Conservation (phyloP, 768 basidiomycete species). For the Amylocystis lapponica region DNA sequence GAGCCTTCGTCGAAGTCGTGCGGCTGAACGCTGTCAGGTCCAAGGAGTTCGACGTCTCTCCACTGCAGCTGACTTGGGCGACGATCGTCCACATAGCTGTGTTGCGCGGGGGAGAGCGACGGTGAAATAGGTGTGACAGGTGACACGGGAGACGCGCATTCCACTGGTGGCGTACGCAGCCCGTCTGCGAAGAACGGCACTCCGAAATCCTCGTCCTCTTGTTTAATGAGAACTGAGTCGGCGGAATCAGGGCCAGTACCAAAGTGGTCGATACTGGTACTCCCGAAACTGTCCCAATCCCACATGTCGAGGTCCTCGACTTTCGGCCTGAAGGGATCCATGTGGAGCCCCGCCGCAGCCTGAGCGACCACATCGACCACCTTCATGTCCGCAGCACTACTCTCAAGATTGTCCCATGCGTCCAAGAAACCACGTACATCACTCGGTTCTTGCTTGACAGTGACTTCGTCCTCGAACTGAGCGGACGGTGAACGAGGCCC, state of each 20-base stretch:
- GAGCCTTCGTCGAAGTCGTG: slow-evolving; percentile 36
- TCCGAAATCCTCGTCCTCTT: slow-evolving; percentile 22
- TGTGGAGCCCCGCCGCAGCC: slow-evolving; percentile 23
- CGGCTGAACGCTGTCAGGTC: slow-evolving; percentile 38
- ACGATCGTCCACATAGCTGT: slow-evolving; percentile 4
- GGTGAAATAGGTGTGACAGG: slow-evolving; percentile 10
- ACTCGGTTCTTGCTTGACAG: slow-evolving; percentile 52
- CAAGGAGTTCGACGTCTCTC: slow-evolving; percentile 40
- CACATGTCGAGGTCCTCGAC: slow-evolving; percentile 37
- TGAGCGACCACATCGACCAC: slow-evolving; percentile 39
- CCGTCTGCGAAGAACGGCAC: slow-evolving; percentile 11
- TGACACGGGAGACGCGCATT: slow-evolving; percentile 5
- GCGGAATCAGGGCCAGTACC: slow-evolving; percentile 18
- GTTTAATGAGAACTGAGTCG: slow-evolving; percentile 18
- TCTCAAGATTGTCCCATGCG: slow-evolving; percentile 63
- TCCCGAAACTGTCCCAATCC: slow-evolving; percentile 36
- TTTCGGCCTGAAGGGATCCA: slow-evolving; percentile 31
- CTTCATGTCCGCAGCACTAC: slow-evolving; percentile 28
- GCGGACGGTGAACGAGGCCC: slow-evolving; percentile 60
- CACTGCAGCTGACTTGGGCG: slow-evolving; percentile 28
- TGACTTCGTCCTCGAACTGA: slow-evolving; percentile 31
- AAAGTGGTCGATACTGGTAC: slow-evolving; percentile 6
- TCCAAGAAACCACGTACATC: slow-evolving; percentile 64
- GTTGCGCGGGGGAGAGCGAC: not conserved
- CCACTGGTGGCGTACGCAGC: slow-evolving; percentile 9